These are phyloP conservation scores for Sicyos edulis DNA, from an alignment of 306 rosid genomes.

Conservation along the genomic window DNA sequence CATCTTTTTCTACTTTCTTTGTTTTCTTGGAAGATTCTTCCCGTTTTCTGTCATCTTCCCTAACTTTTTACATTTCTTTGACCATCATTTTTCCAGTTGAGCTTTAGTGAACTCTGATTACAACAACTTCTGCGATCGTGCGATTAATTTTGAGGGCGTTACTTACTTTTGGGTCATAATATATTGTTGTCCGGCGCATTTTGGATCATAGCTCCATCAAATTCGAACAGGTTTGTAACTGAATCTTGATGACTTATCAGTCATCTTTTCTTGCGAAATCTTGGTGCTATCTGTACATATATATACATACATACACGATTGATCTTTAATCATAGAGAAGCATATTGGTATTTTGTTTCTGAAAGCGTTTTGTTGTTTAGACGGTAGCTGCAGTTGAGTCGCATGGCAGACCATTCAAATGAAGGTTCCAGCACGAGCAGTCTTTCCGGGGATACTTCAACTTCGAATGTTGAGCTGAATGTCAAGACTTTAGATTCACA, in stretches of 20 bases:
- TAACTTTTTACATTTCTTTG: neutral
- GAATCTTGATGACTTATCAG: neutral
- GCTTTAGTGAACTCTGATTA: neutral
- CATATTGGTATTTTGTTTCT: constrained; percentile 15
- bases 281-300: too few relatives aligned
- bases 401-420: constrained; percentile 56
- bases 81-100: neutral
- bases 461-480: constrained; percentile 68
- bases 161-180: neutral
- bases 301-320: too few relatives aligned
- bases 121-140: neutral
- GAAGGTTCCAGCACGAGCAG: constrained; percentile 57
- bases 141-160: neutral
- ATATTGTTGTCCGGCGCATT: neutral
- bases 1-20: neutral
- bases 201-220: neutral
- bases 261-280: constrained; percentile 3
- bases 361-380: constrained; percentile 19
- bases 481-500: constrained; percentile 86
- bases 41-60: neutral
- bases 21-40: neutral
- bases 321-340: neutral
- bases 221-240: neutral
- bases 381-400: constrained; percentile 26
- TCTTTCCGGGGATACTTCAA: constrained; percentile 41